Evolutionary conservation across 2,329 filamentous ascomycete species (phyloP).

Genomic region (Phoma sp.): DNA sequence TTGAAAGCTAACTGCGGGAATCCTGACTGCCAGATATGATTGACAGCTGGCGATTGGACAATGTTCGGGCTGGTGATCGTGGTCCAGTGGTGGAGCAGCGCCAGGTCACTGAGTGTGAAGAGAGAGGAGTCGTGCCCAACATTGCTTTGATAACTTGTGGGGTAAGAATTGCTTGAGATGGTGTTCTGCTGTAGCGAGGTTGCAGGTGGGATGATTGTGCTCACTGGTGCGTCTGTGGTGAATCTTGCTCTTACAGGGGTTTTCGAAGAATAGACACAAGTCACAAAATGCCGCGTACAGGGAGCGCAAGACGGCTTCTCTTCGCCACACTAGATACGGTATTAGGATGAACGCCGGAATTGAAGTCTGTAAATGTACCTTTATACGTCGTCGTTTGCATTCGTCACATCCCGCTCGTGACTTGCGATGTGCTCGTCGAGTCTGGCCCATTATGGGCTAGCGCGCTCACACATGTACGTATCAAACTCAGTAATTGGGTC

Average conservation of each 20-base stretch:
- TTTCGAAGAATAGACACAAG: slow-evolving; percentile 11
- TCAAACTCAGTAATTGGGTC: background rate
- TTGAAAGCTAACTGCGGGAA: slow-evolving; percentile 19
- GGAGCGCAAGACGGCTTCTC: slow-evolving; percentile 18
- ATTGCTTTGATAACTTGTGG: background rate
- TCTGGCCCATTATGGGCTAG: slow-evolving; percentile 15
- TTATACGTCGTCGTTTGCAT: slow-evolving; percentile 31
- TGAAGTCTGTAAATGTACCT: slow-evolving; percentile 10
- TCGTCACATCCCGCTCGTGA: slow-evolving; percentile 25
- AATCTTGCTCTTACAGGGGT: background rate
- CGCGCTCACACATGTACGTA: background rate
- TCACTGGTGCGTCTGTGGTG: background rate
- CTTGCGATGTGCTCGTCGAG: slow-evolving; percentile 24
- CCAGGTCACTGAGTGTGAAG: slow-evolving; percentile 22
- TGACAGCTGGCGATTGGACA: slow-evolving; percentile 13
- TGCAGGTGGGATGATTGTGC: background rate
- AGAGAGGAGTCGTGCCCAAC: slow-evolving; percentile 1
- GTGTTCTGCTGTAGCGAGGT: background rate
- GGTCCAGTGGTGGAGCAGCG: slow-evolving; percentile 26
- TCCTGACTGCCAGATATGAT: slow-evolving; percentile 21
- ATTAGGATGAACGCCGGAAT: background rate
- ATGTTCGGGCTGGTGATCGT: slow-evolving; percentile 22
- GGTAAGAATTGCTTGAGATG: background rate
- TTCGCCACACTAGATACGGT: slow-evolving; percentile 16
- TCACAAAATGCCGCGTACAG: slow-evolving; percentile 16